Percentiles rank a stretch among this genome's conserved stretches.
These are phyloP conservation scores for Plantago elongata DNA, from an alignment of 257 asterid species.

Conservation along the genomic window DNA sequence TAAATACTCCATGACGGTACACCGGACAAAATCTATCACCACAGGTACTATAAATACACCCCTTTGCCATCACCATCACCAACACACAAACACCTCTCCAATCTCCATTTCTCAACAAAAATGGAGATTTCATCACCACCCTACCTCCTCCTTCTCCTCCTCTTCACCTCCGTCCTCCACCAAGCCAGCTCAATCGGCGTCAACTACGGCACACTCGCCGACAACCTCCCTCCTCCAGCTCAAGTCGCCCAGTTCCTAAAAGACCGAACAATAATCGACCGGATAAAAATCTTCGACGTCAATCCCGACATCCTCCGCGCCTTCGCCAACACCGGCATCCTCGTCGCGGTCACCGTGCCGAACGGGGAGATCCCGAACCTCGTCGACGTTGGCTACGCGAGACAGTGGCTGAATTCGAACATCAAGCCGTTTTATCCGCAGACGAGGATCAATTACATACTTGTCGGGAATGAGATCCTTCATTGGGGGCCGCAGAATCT, in stretches of 20 bases:
- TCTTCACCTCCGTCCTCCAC: conserved; percentile 23
- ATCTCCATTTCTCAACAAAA: neutral
- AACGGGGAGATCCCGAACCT: conserved; percentile 73
- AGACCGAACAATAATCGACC: conserved; percentile 60
- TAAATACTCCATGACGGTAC: no score
- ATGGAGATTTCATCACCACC: conserved; percentile 9
- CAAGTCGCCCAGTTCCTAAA: conserved; percentile 73
- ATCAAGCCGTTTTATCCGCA: conserved; percentile 60
- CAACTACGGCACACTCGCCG: conserved; percentile 83
- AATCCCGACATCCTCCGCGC: conserved; percentile 83
- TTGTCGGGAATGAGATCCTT: conserved; percentile 81
- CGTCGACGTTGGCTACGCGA: conserved; percentile 41
- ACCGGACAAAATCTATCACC: conserved; percentile 2
- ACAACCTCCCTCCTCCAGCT: conserved; percentile 80
- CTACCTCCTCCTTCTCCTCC: conserved; percentile 28
- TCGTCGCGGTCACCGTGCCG: conserved; percentile 75
- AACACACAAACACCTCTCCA: neutral
- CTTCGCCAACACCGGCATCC: conserved; percentile 65
- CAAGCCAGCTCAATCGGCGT: conserved; percentile 60
- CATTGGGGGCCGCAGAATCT: conserved; percentile 88
- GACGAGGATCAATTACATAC: conserved; percentile 61
- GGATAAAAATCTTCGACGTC: conserved; percentile 65
- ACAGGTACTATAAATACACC: neutral
- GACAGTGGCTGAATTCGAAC: conserved; percentile 43
- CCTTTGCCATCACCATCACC: neutral